Evolutionary conservation across 1,284 basidiomycete species (phyloP), one percentile per base, ranked within the genome.

Genomic region (Chondrostereum purpureum): DNA sequence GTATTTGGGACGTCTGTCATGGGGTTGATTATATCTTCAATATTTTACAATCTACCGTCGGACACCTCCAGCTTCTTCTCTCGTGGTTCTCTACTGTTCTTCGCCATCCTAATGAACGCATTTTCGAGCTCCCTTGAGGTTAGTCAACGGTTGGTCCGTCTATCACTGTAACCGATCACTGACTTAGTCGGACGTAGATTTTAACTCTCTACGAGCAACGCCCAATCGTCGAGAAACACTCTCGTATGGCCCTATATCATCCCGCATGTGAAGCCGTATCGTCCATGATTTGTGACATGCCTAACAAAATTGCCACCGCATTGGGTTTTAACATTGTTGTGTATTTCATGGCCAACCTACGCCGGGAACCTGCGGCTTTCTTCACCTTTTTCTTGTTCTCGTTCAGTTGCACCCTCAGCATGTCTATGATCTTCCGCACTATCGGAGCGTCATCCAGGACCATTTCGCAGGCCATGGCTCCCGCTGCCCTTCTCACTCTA

Each of bases 21-120:
- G 53, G 62, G 63, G 14, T 46, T 74, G 17, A 66, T 75, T 47
- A 67, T 69, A 49, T 72, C 72, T 12, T 72, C 69, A 13, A 63
- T 72, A 43, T 79, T 75, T 61, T 76, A 70, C 59, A 58, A 66
- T 14, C 59, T 75, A 45, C 55, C 65, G 1, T 53, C 62, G 16
- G 61, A 55, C 36, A 74, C 76, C 2, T 52, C 52, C 17, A 71
- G 69, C 21, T 68, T 76, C 56, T 80, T 73, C 62, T 61, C 66
- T 3, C 66, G 72, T 36, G 69, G 75, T 33, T 70, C 67, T 54
- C 43, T 56, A 10, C 40, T 67, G 45, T 60, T 62, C 58, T 52
- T 55, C 54, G 52, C 58, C 38, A 46, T 67, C 13, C 18, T 49
- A 11, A 42, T 49, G 38, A 49, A 49, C 19, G 48, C 45, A 12